phyloP scores from a whole-genome alignment of 2,329 filamentous ascomycete species.

The Xylariales sp. region DNA sequence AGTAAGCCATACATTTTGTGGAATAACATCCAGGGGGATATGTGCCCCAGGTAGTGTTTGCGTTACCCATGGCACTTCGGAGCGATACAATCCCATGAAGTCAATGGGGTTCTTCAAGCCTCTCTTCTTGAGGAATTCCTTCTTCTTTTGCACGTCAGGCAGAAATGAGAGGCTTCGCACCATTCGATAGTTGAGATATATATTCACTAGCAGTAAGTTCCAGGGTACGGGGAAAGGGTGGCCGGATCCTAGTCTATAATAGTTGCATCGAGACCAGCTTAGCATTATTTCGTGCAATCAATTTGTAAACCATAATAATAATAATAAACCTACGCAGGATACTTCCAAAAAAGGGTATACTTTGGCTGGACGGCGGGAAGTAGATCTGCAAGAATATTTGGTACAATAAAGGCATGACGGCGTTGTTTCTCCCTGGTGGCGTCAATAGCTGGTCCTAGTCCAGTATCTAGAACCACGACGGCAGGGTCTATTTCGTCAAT shows the following conservation, averaged over 20 bases:
- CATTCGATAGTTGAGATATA: constrained; percentile 8
- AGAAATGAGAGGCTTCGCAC: constrained; percentile 5
- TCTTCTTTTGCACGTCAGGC: constrained; percentile 6
- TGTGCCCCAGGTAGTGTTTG: constrained; percentile 18
- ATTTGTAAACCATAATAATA: no score
- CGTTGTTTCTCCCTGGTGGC: no score
- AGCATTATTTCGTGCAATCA: no score
- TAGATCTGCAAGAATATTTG: no score
- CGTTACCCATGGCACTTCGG: constrained; percentile 19
- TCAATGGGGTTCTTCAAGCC: constrained; percentile 15
- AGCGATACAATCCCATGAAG: constrained; percentile 12
- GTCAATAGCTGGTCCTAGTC: no score
- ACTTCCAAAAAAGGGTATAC: no score
- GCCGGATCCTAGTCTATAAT: constrained; percentile 12
- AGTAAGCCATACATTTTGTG: constrained; percentile 13
- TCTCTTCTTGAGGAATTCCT: constrained; percentile 8
- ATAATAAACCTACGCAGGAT: no score
- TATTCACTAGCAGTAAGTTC: constrained; percentile 13
- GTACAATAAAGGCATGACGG: no score
- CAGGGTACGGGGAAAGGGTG: constrained; percentile 16
- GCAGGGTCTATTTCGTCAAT: no score
- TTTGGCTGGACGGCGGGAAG: no score
- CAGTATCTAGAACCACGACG: no score
- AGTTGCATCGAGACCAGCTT: no score
- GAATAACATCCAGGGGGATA: constrained; percentile 16